Conservation (phyloP, 345 rosid genomes). For the Pistacia atlantica region DNA sequence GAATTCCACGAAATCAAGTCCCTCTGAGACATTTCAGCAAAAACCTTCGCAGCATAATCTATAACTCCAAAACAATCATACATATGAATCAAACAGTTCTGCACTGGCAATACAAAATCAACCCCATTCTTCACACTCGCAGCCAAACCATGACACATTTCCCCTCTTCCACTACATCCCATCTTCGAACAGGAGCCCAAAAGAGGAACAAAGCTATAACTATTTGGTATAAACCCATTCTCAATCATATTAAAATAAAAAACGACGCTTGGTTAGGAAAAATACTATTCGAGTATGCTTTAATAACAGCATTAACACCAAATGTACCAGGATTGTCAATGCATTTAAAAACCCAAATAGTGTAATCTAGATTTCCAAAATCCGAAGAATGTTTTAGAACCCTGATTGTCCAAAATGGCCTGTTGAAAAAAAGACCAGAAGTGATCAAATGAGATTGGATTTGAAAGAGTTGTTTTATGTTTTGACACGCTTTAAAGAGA, state of each 20-base stretch:
- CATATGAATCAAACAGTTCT: conserved; percentile 56
- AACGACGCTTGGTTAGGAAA: conserved; percentile 38
- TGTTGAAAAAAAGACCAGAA: conserved; percentile 47
- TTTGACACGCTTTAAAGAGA: conserved; percentile 37
- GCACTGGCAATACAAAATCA: conserved; percentile 47
- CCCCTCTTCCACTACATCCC: conserved; percentile 40
- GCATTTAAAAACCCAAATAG: conserved; percentile 41
- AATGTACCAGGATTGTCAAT: conserved; percentile 40
- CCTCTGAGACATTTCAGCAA: conserved; percentile 48
- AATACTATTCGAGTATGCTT: conserved; percentile 47
- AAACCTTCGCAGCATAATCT: conserved; percentile 46
- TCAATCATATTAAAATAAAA: conserved; percentile 51
- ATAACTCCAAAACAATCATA: conserved; percentile 41
- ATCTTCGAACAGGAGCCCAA: conserved; percentile 46
- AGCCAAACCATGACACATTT: conserved; percentile 61
- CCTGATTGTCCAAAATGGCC: conserved; percentile 47
- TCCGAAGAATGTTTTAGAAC: conserved; percentile 49
- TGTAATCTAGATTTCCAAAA: conserved; percentile 44
- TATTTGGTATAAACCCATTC: conserved; percentile 58
- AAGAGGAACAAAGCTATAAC: conserved; percentile 60
- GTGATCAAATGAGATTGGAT: conserved; percentile 60
- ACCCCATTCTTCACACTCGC: conserved; percentile 46
- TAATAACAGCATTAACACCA: conserved; percentile 49
- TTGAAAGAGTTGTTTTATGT: conserved; percentile 43
- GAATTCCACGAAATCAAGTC: conserved; percentile 69